These are phyloP conservation scores for Mortierella sp. DNA, from an alignment of 371 early-diverging fungal species.

Conservation along the genomic window DNA sequence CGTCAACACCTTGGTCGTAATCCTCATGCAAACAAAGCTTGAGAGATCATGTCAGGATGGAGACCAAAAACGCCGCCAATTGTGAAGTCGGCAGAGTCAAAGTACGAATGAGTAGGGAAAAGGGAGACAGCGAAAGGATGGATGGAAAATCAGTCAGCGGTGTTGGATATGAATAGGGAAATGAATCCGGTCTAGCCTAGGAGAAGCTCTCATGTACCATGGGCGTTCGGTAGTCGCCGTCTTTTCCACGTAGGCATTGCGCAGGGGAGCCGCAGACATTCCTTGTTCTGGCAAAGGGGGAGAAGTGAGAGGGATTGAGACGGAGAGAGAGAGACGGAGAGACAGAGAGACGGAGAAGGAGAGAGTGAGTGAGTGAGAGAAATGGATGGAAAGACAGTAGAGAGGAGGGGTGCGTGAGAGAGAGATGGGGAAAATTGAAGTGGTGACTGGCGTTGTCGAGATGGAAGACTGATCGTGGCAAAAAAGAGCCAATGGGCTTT, in stretches of 20 bases:
- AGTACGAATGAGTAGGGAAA: not conserved
- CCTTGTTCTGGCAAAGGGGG: not conserved
- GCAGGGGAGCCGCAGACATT: conserved; percentile 34
- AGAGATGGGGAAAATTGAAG: not conserved
- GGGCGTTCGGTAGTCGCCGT: conserved; percentile 64
- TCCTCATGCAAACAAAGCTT: conserved; percentile 66
- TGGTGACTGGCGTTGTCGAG: not conserved
- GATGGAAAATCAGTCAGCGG: no score
- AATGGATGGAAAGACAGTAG: not conserved
- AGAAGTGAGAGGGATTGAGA: not conserved
- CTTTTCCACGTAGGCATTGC: conserved; percentile 65
- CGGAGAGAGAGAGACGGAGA: not conserved
- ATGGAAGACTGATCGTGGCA: no score
- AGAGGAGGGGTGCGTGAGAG: conserved; percentile 2
- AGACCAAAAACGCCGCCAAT: no score
- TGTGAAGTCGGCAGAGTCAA: not conserved
- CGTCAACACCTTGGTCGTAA: conserved; percentile 63
- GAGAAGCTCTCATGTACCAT: conserved; percentile 39
- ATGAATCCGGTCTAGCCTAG: no score
- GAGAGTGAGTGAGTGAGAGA: not conserved
- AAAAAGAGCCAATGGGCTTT: not conserved
- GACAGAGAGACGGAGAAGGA: not conserved
- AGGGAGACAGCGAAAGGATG: no score
- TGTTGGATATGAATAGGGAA: no score
- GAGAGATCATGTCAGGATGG: no score